Evolutionary conservation across 2,329 filamentous ascomycete species (phyloP).

Genomic region (Dryadomyces quercus-mongolicae): DNA sequence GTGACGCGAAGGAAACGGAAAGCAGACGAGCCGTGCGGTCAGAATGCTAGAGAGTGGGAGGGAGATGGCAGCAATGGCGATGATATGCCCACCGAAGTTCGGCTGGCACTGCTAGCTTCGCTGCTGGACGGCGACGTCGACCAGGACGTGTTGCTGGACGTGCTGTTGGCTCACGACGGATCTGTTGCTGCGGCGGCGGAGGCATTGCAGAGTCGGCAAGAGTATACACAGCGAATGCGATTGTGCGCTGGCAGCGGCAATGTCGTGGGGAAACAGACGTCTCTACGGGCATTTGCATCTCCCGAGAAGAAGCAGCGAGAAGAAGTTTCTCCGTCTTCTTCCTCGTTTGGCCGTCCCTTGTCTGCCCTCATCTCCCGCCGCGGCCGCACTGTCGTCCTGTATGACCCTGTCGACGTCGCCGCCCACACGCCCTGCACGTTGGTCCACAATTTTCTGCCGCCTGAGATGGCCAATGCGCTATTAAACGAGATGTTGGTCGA

Average conservation of each 20-base stretch:
- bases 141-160: constrained; percentile 61
- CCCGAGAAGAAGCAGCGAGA: constrained; percentile 1
- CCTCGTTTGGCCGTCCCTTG: background rate
- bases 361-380: constrained; percentile 47
- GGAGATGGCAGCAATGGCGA: background rate
- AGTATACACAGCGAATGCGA: background rate
- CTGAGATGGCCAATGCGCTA: constrained; percentile 58
- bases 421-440: constrained; percentile 81
- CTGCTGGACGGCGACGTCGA: constrained; percentile 49
- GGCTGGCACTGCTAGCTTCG: constrained; percentile 73
- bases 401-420: constrained; percentile 68
- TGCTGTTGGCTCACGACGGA: constrained; percentile 66
- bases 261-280: constrained; percentile 47
- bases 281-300: constrained; percentile 40
- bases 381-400: constrained; percentile 75
- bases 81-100: constrained; percentile 79
- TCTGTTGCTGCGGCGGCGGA: constrained; percentile 55
- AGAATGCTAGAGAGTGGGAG: background rate
- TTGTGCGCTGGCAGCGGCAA: constrained; percentile 6
- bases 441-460: constrained; percentile 77
- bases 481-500: constrained; percentile 66
- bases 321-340: background rate
- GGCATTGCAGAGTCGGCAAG: constrained; percentile 29
- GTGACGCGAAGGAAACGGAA: constrained; percentile 42
- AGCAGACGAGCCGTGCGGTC: constrained; percentile 6